Percentiles rank a stretch among this genome's conserved stretches.
phyloP scores from a whole-genome alignment of 2,329 filamentous ascomycete genomes.

The Onygenales sp. region DNA sequence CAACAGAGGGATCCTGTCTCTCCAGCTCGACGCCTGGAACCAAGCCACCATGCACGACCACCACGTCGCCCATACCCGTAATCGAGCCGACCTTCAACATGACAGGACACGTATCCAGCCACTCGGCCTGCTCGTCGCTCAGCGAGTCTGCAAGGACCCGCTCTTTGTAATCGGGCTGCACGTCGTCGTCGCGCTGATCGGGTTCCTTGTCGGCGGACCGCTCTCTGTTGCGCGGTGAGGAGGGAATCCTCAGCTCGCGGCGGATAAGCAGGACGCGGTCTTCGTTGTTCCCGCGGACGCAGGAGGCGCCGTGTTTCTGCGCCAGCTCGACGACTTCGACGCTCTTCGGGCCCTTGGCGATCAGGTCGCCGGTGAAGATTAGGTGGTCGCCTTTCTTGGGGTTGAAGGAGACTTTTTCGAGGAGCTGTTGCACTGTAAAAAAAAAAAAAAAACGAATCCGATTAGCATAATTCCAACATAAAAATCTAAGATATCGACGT shows the following conservation, averaged over 20 bases:
- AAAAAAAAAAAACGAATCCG: not conserved
- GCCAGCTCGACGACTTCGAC: conserved; percentile 66
- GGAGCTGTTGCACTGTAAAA: conserved; percentile 43
- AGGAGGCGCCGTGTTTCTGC: conserved; percentile 63
- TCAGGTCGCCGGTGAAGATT: conserved; percentile 66
- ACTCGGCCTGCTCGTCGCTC: conserved; percentile 52
- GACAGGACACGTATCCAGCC: conserved; percentile 64
- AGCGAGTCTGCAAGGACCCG: conserved; percentile 49
- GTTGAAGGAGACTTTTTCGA: conserved; percentile 58
- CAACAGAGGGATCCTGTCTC: conserved; percentile 64
- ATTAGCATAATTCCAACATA: not conserved
- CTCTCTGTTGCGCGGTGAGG: not conserved
- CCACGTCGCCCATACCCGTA: conserved; percentile 50
- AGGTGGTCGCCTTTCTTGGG: conserved; percentile 56
- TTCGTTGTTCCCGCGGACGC: conserved; percentile 88
- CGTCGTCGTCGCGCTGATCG: conserved; percentile 19
- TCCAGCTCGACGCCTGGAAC: conserved; percentile 64
- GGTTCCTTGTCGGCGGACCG: not conserved
- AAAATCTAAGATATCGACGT: not conserved
- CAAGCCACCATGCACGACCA: conserved; percentile 78
- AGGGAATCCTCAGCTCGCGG: conserved; percentile 27
- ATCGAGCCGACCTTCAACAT: conserved; percentile 64
- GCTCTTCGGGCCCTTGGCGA: conserved; percentile 82
- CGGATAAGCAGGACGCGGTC: conserved; percentile 68
- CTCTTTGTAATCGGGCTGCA: conserved; percentile 29